Evolutionary conservation across 495 filamentous ascomycete species (phyloP), one percentile per base, ranked within the genome.

Genomic region (Penicillium waksmanii): DNA sequence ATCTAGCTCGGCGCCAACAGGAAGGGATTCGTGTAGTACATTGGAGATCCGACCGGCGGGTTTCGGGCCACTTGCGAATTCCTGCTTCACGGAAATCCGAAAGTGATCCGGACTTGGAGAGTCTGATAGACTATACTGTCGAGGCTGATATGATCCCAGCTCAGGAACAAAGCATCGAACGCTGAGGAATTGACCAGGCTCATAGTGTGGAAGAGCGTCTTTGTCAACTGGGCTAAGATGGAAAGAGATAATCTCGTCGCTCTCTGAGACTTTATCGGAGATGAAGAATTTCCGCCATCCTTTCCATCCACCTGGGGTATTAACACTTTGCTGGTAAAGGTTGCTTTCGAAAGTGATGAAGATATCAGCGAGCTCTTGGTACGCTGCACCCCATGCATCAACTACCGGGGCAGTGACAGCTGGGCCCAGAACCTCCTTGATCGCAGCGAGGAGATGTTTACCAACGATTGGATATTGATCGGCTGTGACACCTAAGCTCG

Each of bases 121-220:
- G 35, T 87, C 86, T 63, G 79, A 83, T 23, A 89, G 78, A 43
- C 81, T 84, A 68, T 89, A 89, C 70, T 89, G 86, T 40, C 87
- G 68, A 4, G 81, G 74, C 69, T 89, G 87, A 53, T 75, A 68
- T 57, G 83, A 71, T 8, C 77, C 77, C 35, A 87, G 71, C 17
- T 80, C 75, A 0, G 85, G 84, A 5, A 85, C 76, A 58, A 76
- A 71, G 35, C 81, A 70, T 35, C 80, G 79, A 31, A 89, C 64
- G 34, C 80, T 82, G 55, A 87, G 74, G 67, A 86, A 89, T 64
- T 89, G 87, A 34, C 87, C 87, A 0, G 87, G 86, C 43, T 80
- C 67, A 68, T 73, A 89, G 5, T 51, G 46, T 5, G 87, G 87
- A 19, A 89, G 73, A 40, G 69, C 56, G 52, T 75, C 65, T 31